phyloP scores from a whole-genome alignment of 768 basidiomycete species.

The Leccinum fibrillosum region DNA sequence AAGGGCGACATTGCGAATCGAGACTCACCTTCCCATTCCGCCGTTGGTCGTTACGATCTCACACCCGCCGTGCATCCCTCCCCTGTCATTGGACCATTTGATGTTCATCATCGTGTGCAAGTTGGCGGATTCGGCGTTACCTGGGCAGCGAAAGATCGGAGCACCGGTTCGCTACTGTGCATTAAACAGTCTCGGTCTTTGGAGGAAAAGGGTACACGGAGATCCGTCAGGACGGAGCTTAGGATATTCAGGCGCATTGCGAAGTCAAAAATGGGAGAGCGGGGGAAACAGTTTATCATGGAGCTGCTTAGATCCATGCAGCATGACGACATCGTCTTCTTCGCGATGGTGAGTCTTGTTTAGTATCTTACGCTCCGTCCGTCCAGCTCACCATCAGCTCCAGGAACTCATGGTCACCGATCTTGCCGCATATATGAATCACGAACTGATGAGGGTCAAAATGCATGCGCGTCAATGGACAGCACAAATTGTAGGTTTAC shows the following conservation, averaged over 20 bases:
- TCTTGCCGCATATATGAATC: constrained; percentile 28
- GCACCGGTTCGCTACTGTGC: constrained; percentile 36
- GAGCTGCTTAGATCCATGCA: constrained; percentile 36
- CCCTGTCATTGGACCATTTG: constrained; percentile 27
- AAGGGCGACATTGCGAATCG: neutral
- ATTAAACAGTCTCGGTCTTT: constrained; percentile 34
- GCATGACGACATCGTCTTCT: constrained; percentile 27
- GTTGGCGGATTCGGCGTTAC: constrained; percentile 20
- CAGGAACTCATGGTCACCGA: constrained; percentile 42
- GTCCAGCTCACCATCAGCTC: neutral
- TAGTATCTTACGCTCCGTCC: neutral
- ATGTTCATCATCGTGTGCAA: constrained; percentile 15
- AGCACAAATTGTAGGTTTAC: constrained; percentile 36
- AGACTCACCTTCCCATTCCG: neutral
- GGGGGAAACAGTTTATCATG: constrained; percentile 37
- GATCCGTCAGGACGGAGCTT: constrained; percentile 33
- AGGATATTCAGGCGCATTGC: constrained; percentile 35
- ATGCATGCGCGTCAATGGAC: constrained; percentile 37
- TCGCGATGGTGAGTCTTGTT: constrained; percentile 38
- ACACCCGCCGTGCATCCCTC: neutral
- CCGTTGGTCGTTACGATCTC: neutral
- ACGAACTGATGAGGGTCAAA: constrained; percentile 20
- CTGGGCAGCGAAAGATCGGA: constrained; percentile 22
- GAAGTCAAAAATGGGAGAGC: constrained; percentile 11
- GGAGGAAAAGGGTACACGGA: neutral